Evolutionary conservation across 169 alveolate genomes (phyloP), one percentile per base, ranked within the genome.

Genomic region (Theileria sp.): DNA sequence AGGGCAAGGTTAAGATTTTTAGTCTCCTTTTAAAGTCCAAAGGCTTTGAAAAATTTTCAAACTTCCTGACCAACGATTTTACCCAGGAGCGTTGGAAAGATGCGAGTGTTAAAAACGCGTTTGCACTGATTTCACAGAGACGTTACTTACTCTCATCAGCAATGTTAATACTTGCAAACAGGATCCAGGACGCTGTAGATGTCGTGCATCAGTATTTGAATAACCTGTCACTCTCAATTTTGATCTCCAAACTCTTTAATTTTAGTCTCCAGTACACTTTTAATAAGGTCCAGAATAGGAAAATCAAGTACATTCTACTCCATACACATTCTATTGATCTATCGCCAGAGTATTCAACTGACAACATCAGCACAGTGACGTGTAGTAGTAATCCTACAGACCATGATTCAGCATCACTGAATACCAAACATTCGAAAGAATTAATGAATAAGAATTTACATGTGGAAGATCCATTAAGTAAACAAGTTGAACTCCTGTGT

Each of bases 71-170:
- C 19, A 85, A 79, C 68, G 80, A 85, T 23, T 85, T 85, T 38
- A 28, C 80, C 3, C 81, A 21, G 12, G 86, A 77, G 34, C 26
- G 72, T 25, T 74, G 85, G 84, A 78, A 38, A 23, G 61, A 77
- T 15, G 85, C 75, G 12, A 80, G 87, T n/a, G 77, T 78, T 10
- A 85, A 85, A 66, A 85, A 85, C 49, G 82, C 91, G 1, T 85
- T 68, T 38, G 87, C 87, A 32, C 80, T 79, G 1, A 85, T 85
- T 9, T 74, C 80, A 10, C 77, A 85, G 62, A 72, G 80, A 36
- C 69, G 91, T 23, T 85, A 85, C 38, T 54, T 78, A 51, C 56
- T 85, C 15, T 79, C 91, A 19, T 64, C 77, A 8, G 91, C 84
- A 25, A 75, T 85, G 79, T 50, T 85, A 13, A 51, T 78, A 10